phyloP scores from a whole-genome alignment of 306 rosid genomes.

The Alnus glutinosa region DNA sequence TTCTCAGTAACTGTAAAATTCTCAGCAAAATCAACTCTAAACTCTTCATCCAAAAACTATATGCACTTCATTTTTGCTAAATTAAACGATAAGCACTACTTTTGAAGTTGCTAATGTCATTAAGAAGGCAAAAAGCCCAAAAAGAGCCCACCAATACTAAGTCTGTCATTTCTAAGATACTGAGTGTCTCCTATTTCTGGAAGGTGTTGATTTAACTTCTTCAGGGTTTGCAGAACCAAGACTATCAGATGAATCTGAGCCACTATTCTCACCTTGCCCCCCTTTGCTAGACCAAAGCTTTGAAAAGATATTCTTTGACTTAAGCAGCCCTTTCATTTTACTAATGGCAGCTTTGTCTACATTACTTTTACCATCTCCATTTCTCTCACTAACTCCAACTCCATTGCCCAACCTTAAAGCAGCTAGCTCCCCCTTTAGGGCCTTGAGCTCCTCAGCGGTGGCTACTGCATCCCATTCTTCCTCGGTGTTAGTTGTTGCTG shows the following conservation, averaged over 20 bases:
- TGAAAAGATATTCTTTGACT: conserved; percentile 76
- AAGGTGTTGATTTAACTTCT: conserved; percentile 87
- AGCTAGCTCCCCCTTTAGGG: conserved; percentile 83
- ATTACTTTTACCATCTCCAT: conserved; percentile 51
- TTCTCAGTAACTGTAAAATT: not conserved
- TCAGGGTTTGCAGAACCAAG: conserved; percentile 82
- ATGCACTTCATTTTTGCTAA: conserved; percentile 45
- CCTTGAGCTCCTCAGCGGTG: conserved; percentile 81
- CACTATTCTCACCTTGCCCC: conserved; percentile 78
- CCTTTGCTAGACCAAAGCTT: conserved; percentile 88
- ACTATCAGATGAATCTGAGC: conserved; percentile 90
- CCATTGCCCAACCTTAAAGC: conserved; percentile 69
- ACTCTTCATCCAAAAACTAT: conserved; percentile 37
- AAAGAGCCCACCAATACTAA: conserved; percentile 22
- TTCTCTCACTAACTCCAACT: conserved; percentile 47
- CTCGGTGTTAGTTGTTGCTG: conserved; percentile 77
- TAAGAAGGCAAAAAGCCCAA: conserved; percentile 22
- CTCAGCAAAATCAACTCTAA: conserved; percentile 11
- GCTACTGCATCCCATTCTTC: conserved; percentile 75
- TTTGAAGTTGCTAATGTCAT: conserved; percentile 31
- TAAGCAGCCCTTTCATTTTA: conserved; percentile 79
- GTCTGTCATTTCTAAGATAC: conserved; percentile 62
- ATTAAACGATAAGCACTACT: conserved; percentile 37
- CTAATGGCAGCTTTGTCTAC: conserved; percentile 71
- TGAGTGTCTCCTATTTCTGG: conserved; percentile 89